phyloP scores from a whole-genome alignment of 257 asterid species.

The Salvia rosmarinus region DNA sequence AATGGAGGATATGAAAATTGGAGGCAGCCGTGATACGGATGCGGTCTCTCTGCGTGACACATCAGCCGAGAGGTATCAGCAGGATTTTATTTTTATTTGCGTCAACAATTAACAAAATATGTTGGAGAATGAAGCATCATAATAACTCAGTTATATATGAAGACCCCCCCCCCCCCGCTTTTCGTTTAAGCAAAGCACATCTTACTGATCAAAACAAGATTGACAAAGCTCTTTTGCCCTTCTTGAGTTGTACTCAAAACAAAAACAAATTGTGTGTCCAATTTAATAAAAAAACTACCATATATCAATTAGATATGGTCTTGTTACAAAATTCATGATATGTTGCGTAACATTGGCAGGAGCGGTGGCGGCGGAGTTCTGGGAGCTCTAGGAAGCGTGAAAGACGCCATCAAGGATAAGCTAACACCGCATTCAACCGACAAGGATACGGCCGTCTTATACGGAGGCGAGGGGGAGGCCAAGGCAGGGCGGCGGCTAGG shows the following conservation, averaged over 20 bases:
- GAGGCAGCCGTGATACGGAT: conserved; percentile 31
- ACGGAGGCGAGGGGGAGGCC: conserved; percentile 38
- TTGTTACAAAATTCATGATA: no score
- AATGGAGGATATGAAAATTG: conserved; percentile 61
- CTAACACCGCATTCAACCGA: conserved; percentile 44
- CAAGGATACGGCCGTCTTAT: background rate
- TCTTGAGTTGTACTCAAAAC: no score
- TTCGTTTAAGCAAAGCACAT: no score
- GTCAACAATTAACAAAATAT: background rate
- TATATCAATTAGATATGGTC: no score
- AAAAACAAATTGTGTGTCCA: no score
- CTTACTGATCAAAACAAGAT: no score
- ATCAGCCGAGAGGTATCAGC: conserved; percentile 10
- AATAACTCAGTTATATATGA: no score
- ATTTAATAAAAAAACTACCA: no score
- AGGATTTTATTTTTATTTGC: background rate
- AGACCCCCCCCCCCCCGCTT: no score
- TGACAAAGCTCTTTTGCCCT: no score
- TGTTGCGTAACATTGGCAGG: background rate
- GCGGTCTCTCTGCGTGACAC: conserved; percentile 35
- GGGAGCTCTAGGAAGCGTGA: conserved; percentile 51
- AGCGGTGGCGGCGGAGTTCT: conserved; percentile 44
- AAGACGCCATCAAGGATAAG: conserved; percentile 53
- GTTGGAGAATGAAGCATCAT: no score
- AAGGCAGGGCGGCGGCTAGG: conserved; percentile 37